A percentile compares a stretch with the other conserved stretches of the same genome.
Evolutionary conservation across 164 flowering plant species (phyloP).

Genomic region (Magnolia changhungtana): DNA sequence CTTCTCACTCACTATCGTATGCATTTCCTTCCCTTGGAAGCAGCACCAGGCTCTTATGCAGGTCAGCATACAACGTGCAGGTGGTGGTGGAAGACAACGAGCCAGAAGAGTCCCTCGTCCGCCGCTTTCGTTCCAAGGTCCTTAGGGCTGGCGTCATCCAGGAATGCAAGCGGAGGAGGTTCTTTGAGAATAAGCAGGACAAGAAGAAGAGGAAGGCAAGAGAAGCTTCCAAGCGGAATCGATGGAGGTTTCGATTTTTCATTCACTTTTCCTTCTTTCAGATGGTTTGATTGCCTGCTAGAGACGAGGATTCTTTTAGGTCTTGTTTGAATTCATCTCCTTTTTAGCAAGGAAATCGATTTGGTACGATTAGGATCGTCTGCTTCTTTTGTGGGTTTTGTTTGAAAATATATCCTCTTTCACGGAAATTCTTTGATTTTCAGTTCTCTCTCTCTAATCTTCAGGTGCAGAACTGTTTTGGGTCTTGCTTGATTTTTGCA

Average conservation of each 20-base stretch:
- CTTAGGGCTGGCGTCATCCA: slow-evolving; percentile 65
- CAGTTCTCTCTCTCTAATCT: too few species aligned
- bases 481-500: too few species aligned
- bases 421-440: too few species aligned
- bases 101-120: slow-evolving; percentile 61
- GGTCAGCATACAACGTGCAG: slow-evolving; percentile 49
- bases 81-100: slow-evolving; percentile 64
- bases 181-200: slow-evolving; percentile 63
- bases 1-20: background rate
- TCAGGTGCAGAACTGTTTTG: too few species aligned
- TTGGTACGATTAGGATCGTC: too few species aligned
- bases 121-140: slow-evolving; percentile 66
- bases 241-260: slow-evolving; percentile 31
- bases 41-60: background rate
- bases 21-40: background rate
- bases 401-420: too few species aligned
- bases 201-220: slow-evolving; percentile 61
- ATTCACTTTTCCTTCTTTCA: too few species aligned
- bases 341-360: too few species aligned
- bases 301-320: too few species aligned
- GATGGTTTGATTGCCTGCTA: too few species aligned
- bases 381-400: too few species aligned
- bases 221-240: slow-evolving; percentile 66
- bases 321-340: too few species aligned
- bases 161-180: slow-evolving; percentile 62